phyloP scores from a whole-genome alignment of 441 rosid genomes.

The Capsella rubella region DNA sequence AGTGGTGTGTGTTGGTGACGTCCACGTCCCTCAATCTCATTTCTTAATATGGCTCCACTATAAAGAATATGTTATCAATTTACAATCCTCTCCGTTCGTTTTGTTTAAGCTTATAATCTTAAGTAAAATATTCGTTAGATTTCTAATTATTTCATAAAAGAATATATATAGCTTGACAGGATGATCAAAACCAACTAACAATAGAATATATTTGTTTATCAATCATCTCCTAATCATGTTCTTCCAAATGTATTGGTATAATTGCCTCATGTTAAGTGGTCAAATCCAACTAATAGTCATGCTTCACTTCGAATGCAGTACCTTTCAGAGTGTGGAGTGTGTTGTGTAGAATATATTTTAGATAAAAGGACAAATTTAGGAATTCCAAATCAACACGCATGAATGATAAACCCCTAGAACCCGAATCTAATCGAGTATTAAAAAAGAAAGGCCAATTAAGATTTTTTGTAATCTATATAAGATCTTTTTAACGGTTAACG shows the following conservation, averaged over 20 bases:
- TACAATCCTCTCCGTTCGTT: conserved; percentile 11
- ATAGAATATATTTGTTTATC: not conserved
- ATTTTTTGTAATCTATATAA: not conserved
- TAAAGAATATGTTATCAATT: conserved; percentile 8
- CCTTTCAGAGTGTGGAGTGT: conserved; percentile 25
- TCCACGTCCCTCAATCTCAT: conserved; percentile 54
- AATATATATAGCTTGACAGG: conserved; percentile 1
- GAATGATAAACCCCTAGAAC: not conserved
- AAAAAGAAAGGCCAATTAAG: not conserved
- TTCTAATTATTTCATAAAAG: not conserved
- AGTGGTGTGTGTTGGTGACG: conserved; percentile 50
- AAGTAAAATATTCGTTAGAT: conserved; percentile 5
- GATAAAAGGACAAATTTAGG: not conserved
- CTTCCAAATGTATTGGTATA: conserved; percentile 42
- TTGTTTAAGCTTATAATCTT: not conserved
- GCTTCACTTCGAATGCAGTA: conserved; percentile 30
- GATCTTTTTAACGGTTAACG: not conserved
- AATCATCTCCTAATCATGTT: conserved; percentile 41
- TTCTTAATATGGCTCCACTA: conserved; percentile 24
- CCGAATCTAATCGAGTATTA: conserved; percentile 12
- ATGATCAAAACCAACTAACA: conserved; percentile 25
- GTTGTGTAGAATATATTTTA: not conserved
- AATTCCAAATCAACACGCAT: conserved; percentile 18
- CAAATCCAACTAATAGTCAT: conserved; percentile 36
- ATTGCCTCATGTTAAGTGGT: conserved; percentile 25